Base-by-base conservation (phyloP, 257 asterid species). In the Nicotiana obtusifolia region DNA sequence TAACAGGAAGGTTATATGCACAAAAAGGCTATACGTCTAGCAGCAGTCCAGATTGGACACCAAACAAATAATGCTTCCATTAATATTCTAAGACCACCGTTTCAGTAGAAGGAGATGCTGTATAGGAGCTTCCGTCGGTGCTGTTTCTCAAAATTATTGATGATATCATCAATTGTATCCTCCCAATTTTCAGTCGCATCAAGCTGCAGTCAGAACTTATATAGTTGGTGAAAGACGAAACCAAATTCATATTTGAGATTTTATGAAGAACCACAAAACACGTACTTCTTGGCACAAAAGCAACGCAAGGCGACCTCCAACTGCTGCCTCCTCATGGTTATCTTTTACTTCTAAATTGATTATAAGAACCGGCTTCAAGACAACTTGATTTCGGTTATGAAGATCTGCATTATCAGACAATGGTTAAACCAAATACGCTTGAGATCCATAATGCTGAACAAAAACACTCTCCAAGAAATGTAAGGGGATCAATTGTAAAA, bases 291-390 rank as follows among this genome's bases (percentile, higher is more conserved):
- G 96, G 87, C 99, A 95, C 87, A 95, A 85, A 68, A 87, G 91
- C 62, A 96, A 87, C 76, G 98, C 98, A 79, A 87, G 95, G 76
- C 94, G 92, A 28, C 93, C 99, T 30, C 99, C 99, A 73, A 92
- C 80, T 64, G 99, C 99, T 61, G 99, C 98, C 85, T 94, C 98
- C 91, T 96, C 98, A 16, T 96, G 99, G 89, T 96, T 96, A 85
- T 96, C 99, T 90, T 94, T 96, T 62, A 96, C 99, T 87, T 96
- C 98, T 89, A 96, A 84, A 84, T 96, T 96, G 88, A 96, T 92
- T 5, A 93, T 87, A 78, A 96, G 86, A 86, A 93, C 99, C 10
- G 94, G 93, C 90, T 92, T 93, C 89, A 92, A 53, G n/a, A 83
- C 89, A 37, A 88, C 91, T 52, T 94, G 99, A 67, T 86, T 87